A percentile compares a stretch with the other conserved stretches of the same genome.
Conservation (phyloP, 371 early-diverging fungal genomes). For the Sporodiniella umbellata region DNA sequence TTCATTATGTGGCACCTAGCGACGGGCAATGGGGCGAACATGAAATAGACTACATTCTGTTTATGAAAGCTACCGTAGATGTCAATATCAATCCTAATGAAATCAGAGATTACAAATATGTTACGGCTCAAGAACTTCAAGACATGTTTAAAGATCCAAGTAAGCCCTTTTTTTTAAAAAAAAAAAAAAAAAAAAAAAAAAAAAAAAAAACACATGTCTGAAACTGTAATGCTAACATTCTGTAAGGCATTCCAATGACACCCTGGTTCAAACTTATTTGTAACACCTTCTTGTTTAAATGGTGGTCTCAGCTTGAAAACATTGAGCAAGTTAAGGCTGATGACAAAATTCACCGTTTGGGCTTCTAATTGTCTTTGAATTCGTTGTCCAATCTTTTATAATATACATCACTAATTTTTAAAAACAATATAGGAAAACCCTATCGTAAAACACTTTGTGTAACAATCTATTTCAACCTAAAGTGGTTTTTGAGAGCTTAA, state of each 20-base stretch:
- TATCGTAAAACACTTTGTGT: too few relatives aligned
- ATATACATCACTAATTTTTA: too few relatives aligned
- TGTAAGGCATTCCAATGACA: conserved; percentile 74
- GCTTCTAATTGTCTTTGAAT: too few relatives aligned
- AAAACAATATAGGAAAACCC: too few relatives aligned
- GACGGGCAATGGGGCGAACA: conserved; percentile 98
- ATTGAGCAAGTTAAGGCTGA: conserved; percentile 65
- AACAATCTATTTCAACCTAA: too few relatives aligned
- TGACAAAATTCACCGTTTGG: conserved; percentile 73
- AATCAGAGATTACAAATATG: conserved; percentile 74
- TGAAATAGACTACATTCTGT: conserved; percentile 93
- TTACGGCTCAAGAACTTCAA: conserved; percentile 77
- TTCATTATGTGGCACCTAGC: conserved; percentile 92
- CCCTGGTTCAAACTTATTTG: conserved; percentile 97
- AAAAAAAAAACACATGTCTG: too few relatives aligned
- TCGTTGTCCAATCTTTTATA: too few relatives aligned
- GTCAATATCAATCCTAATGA: conserved; percentile 78
- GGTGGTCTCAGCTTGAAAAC: conserved; percentile 89
- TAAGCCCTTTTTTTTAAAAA: conserved; percentile 12
- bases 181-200: too few relatives aligned
- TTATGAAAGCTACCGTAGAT: conserved; percentile 72
- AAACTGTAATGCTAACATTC: too few relatives aligned
- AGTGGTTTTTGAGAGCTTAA: too few relatives aligned
- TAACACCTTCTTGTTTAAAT: conserved; percentile 85
- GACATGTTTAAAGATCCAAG: conserved; percentile 66